These are phyloP conservation scores for Epichloe typhina DNA, from an alignment of 2,329 filamentous ascomycete genomes.

Conservation along the genomic window DNA sequence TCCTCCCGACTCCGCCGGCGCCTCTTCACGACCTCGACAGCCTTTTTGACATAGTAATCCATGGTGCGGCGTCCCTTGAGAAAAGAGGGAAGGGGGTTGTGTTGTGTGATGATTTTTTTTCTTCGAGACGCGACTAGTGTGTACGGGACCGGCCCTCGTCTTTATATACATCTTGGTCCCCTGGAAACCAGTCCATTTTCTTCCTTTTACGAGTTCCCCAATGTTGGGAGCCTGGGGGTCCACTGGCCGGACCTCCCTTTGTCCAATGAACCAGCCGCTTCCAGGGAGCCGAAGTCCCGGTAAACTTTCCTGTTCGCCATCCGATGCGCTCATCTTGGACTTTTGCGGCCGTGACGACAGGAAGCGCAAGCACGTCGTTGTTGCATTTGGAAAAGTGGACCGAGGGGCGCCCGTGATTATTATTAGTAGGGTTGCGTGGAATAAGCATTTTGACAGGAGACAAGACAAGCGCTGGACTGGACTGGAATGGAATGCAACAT, in stretches of 20 bases:
- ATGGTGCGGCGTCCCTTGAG: background rate
- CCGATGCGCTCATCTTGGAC: background rate
- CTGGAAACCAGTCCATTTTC: background rate
- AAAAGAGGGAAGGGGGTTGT: rapidly evolving
- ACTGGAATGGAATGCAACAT: background rate
- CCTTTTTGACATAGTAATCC: conserved; percentile 3
- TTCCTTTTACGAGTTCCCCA: background rate
- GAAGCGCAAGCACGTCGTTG: background rate
- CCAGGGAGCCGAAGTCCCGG: background rate
- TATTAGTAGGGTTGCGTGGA: background rate
- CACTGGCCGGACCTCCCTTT: background rate
- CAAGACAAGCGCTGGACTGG: background rate
- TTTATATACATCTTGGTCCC: no score
- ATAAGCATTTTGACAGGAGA: background rate
- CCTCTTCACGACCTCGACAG: conserved; percentile 3
- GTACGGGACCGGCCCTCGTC: no score
- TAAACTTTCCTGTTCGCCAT: background rate
- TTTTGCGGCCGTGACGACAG: background rate
- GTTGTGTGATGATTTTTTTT: no score
- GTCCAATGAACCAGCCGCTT: background rate
- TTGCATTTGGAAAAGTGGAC: background rate
- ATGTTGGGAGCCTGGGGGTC: background rate
- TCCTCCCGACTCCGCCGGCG: conserved; percentile 1
- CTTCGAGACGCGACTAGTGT: no score
- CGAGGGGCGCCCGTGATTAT: background rate